These are phyloP conservation scores for Linnemannia elongata DNA, from an alignment of 192 early-diverging fungal genomes.

Conservation along the genomic window DNA sequence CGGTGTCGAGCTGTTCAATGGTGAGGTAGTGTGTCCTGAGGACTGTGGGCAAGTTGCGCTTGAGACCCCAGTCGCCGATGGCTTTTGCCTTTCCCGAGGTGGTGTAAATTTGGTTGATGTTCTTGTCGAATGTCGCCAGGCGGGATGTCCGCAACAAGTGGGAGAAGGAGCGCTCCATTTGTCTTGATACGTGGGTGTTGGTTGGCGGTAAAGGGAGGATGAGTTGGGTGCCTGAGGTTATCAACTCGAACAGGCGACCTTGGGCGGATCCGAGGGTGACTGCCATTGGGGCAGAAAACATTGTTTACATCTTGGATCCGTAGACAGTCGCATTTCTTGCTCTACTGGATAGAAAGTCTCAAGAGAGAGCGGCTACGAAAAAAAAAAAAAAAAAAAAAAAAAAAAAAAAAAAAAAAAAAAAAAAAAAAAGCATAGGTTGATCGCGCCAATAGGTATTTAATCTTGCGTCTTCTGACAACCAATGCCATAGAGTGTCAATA, in stretches of 20 bases:
- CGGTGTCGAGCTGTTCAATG: constrained; percentile 73
- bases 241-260: not conserved
- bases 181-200: not conserved
- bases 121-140: constrained; percentile 76
- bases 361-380: no score
- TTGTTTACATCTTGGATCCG: constrained; percentile 8
- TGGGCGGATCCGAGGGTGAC: constrained; percentile 3
- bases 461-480: no score
- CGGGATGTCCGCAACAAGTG: constrained; percentile 76
- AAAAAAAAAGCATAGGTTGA: no score
- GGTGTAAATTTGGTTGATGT: constrained; percentile 80
- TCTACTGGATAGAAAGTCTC: not conserved
- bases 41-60: constrained; percentile 77
- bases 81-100: constrained; percentile 65
- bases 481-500: no score
- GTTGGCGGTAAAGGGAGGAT: not conserved
- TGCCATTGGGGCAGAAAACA: not conserved
- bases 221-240: not conserved
- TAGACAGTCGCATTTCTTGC: not conserved
- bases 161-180: constrained; percentile 76
- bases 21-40: constrained; percentile 69
- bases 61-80: constrained; percentile 82
- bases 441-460: no score
- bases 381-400: no score
- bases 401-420: no score